phyloP scores from a whole-genome alignment of 2,329 filamentous ascomycete species.

The Botryosphaeria dothidea region DNA sequence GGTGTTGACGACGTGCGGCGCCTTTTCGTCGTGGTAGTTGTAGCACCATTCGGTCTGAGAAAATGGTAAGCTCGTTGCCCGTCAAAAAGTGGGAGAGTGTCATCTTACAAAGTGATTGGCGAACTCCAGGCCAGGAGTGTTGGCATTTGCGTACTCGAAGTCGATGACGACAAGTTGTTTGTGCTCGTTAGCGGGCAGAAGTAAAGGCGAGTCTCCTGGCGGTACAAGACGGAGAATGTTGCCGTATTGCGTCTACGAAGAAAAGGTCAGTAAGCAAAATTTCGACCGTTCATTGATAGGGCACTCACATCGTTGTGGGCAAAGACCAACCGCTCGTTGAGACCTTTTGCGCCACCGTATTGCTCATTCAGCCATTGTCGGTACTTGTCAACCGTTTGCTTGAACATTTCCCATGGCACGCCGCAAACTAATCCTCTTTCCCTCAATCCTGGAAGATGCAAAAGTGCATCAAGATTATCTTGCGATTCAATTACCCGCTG shows the following conservation, averaged over 20 bases:
- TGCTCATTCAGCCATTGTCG: constrained; percentile 69
- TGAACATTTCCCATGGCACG: constrained; percentile 78
- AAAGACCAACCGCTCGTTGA: constrained; percentile 81
- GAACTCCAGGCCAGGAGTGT: constrained; percentile 83
- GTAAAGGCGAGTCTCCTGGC: constrained; percentile 73
- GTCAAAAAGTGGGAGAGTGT: neutral
- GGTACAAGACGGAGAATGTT: constrained; percentile 85
- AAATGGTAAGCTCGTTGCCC: neutral
- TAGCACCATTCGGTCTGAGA: constrained; percentile 91
- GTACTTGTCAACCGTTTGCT: constrained; percentile 73
- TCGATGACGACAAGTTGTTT: constrained; percentile 97
- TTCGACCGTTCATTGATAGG: neutral
- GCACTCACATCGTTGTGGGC: constrained; percentile 90
- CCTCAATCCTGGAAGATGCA: constrained; percentile 59
- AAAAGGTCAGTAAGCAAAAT: neutral
- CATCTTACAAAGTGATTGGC: constrained; percentile 85
- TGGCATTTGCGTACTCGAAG: constrained; percentile 94
- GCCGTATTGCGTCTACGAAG: constrained; percentile 89
- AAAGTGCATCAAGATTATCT: constrained; percentile 24
- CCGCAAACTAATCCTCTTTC: constrained; percentile 77
- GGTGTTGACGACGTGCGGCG: constrained; percentile 68
- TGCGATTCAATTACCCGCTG: constrained; percentile 54
- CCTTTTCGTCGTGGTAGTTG: constrained; percentile 80
- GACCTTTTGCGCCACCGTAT: constrained; percentile 66
- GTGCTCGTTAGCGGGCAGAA: constrained; percentile 88